These are phyloP conservation scores for Ophiocytium majus DNA, from an alignment of 352 stramenopile genomes.

Conservation along the genomic window DNA sequence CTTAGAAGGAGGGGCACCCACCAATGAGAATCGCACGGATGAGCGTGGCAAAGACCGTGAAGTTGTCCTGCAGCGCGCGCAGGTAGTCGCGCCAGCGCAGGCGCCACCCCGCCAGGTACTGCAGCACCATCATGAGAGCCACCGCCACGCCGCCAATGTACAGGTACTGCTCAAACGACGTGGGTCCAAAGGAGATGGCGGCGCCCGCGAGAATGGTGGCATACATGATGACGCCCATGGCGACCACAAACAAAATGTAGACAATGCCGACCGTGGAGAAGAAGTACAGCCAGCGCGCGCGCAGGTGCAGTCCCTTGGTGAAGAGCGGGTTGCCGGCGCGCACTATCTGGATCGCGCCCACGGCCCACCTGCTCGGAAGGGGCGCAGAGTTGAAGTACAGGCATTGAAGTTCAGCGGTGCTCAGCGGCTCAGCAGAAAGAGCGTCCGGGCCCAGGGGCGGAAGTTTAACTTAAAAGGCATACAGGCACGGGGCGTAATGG, in stretches of 20 bases:
- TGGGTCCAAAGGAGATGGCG: slow-evolving; percentile 23
- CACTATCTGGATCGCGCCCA: slow-evolving; percentile 35
- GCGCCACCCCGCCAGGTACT: slow-evolving; percentile 22
- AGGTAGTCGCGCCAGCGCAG: slow-evolving; percentile 21
- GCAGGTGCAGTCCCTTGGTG: slow-evolving; percentile 25
- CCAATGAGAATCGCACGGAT: slow-evolving; percentile 31
- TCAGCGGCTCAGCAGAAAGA: too few relatives aligned
- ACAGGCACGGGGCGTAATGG: not conserved
- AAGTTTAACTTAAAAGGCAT: not conserved
- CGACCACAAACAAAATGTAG: slow-evolving; percentile 32
- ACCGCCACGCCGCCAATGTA: slow-evolving; percentile 24
- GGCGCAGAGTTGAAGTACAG: not conserved
- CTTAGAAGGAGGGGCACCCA: not conserved
- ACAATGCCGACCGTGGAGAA: slow-evolving; percentile 29
- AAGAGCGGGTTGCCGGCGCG: slow-evolving; percentile 27
- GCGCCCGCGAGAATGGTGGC: slow-evolving; percentile 16
- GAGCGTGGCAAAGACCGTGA: slow-evolving; percentile 36
- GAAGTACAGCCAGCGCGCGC: slow-evolving; percentile 34
- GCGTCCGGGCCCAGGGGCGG: not conserved
- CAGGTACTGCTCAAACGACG: slow-evolving; percentile 24
- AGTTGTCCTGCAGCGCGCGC: slow-evolving; percentile 26
- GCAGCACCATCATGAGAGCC: slow-evolving; percentile 23
- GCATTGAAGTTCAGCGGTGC: too few relatives aligned
- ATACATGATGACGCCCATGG: slow-evolving; percentile 29
- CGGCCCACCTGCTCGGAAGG: slow-evolving; percentile 23